Conservation (phyloP, 192 early-diverging fungal genomes). For the Coemansia sp. region DNA sequence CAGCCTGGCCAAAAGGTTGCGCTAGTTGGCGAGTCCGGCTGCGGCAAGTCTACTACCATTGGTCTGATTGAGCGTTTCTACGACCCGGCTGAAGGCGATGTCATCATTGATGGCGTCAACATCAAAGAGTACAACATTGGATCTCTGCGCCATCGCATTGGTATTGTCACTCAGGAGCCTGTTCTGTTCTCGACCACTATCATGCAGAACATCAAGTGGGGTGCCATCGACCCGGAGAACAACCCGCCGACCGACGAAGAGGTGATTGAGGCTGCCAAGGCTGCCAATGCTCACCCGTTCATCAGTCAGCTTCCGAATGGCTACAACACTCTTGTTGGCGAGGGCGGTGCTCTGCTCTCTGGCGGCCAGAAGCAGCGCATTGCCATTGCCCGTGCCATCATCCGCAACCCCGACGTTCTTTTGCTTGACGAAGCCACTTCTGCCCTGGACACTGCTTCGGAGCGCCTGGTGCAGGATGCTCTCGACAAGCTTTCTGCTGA, state of each 20-base stretch:
- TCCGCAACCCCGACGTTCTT: constrained; percentile 81
- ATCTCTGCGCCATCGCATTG: constrained; percentile 82
- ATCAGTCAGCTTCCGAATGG: constrained; percentile 66
- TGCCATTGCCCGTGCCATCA: constrained; percentile 89
- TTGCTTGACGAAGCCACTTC: constrained; percentile 88
- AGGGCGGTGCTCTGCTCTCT: constrained; percentile 72
- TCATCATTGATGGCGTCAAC: constrained; percentile 72
- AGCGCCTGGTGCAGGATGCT: constrained; percentile 78
- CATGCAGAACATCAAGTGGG: constrained; percentile 76
- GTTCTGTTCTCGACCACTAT: constrained; percentile 80
- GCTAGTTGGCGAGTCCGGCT: constrained; percentile 84
- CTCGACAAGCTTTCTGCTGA: constrained; percentile 68
- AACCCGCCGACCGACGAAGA: constrained; percentile 69
- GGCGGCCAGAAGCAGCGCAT: constrained; percentile 97
- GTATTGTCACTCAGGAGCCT: constrained; percentile 89
- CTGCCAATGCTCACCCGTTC: constrained; percentile 73
- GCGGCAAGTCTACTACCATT: constrained; percentile 83
- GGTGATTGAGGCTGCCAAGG: constrained; percentile 61
- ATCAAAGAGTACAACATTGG: constrained; percentile 73
- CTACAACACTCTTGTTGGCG: constrained; percentile 87
- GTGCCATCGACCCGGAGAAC: constrained; percentile 55
- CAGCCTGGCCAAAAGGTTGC: constrained; percentile 79
- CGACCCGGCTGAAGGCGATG: constrained; percentile 55
- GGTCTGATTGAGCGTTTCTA: constrained; percentile 88
- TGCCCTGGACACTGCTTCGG: constrained; percentile 79